A percentile compares a stretch with the other conserved stretches of the same genome.
phyloP scores from a whole-genome alignment of 2,329 filamentous ascomycete species.

The Scortechinia acanthostroma region DNA sequence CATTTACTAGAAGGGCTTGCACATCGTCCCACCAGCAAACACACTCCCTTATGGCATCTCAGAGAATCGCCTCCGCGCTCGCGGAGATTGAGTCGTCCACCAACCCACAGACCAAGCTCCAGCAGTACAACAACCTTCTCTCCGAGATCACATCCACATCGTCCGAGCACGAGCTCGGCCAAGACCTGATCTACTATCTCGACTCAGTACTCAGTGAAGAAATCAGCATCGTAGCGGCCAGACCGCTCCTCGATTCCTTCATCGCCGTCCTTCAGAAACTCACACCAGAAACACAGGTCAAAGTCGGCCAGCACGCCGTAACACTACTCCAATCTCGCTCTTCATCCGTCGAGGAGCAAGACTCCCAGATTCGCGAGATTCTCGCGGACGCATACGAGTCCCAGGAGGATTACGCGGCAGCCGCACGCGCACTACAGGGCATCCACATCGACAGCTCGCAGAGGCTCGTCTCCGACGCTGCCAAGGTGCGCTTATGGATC shows the following conservation, averaged over 20 bases:
- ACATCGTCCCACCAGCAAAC: background rate
- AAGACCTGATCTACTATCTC: slow-evolving; percentile 50
- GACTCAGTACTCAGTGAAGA: slow-evolving; percentile 50
- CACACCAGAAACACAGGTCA: slow-evolving; percentile 44
- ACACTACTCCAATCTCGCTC: slow-evolving; percentile 45
- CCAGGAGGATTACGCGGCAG: slow-evolving; percentile 57
- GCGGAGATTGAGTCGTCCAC: background rate
- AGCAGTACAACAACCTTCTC: slow-evolving; percentile 1
- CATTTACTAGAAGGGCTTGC: too few relatives aligned
- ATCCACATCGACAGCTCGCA: slow-evolving; percentile 68
- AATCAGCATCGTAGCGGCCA: slow-evolving; percentile 54
- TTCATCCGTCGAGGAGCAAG: slow-evolving; percentile 66
- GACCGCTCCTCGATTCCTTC: slow-evolving; percentile 55
- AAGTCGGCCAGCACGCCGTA: slow-evolving; percentile 55
- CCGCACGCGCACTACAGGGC: slow-evolving; percentile 57
- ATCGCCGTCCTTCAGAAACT: slow-evolving; percentile 44
- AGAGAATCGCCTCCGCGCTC: background rate
- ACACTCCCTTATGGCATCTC: background rate
- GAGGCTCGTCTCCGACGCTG: slow-evolving; percentile 56
- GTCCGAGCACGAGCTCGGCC: slow-evolving; percentile 1
- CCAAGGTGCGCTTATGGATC: slow-evolving; percentile 65
- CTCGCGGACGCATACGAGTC: slow-evolving; percentile 61
- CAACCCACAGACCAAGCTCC: background rate
- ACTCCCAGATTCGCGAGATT: slow-evolving; percentile 57
- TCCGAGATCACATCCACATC: background rate